Percentiles rank a stretch among this genome's conserved stretches.
These are phyloP conservation scores for Metschnikowia koreensis DNA, from an alignment of 805 yeast species.

Conservation along the genomic window DNA sequence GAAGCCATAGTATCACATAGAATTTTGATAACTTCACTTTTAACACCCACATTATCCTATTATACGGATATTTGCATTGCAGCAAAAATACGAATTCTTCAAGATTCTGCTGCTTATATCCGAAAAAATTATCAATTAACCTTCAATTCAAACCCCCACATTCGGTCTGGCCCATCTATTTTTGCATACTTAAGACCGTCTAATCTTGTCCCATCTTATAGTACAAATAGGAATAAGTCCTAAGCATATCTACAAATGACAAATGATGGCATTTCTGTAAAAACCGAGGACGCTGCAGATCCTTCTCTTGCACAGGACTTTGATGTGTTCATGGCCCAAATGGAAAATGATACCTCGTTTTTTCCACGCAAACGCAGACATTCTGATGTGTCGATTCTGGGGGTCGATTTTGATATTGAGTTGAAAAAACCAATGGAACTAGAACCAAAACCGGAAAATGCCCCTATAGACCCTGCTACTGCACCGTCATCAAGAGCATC, in stretches of 20 bases:
- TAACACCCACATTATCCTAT: not conserved
- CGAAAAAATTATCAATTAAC: no score
- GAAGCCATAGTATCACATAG: not conserved
- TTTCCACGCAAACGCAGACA: constrained; percentile 3
- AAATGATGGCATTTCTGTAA: not conserved
- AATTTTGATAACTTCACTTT: not conserved
- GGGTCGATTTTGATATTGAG: constrained; percentile 1
- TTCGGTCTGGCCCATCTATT: not conserved
- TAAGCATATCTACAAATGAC: not conserved
- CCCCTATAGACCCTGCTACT: not conserved
- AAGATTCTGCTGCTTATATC: no score
- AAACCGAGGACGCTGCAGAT: not conserved
- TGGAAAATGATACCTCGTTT: constrained; percentile 9
- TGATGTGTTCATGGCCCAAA: constrained; percentile 14
- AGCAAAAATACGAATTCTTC: not conserved
- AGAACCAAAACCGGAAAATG: not conserved
- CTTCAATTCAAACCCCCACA: not conserved
- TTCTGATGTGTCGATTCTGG: constrained; percentile 2
- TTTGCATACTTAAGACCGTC: not conserved
- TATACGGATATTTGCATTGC: not conserved
- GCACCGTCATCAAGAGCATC: constrained; percentile 14
- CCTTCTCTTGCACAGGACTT: constrained; percentile 3
- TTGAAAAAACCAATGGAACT: not conserved
- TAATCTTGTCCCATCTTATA: not conserved
- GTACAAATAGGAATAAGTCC: not conserved